These are phyloP conservation scores for Claviceps citrina DNA, from an alignment of 2,329 filamentous ascomycete genomes.

Conservation along the genomic window DNA sequence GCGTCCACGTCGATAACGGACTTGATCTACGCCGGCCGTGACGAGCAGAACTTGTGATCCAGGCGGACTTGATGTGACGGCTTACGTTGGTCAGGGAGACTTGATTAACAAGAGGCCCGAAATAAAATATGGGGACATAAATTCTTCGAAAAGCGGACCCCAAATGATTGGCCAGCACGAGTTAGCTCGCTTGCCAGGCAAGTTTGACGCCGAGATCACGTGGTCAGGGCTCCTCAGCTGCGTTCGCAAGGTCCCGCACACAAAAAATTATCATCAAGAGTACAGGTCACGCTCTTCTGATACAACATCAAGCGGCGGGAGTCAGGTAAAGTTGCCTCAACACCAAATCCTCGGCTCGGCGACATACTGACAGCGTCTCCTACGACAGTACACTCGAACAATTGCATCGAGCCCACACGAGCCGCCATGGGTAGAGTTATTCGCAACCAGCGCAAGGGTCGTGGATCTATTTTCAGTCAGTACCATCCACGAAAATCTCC, in stretches of 20 bases:
- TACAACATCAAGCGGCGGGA: constrained; percentile 26
- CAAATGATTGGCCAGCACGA: neutral
- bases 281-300: constrained; percentile 15
- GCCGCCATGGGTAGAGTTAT: constrained; percentile 43
- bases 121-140: neutral
- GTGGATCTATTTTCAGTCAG: constrained; percentile 43
- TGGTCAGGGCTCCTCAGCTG: constrained; percentile 21
- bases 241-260: constrained; percentile 17
- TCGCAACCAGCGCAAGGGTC: constrained; percentile 50
- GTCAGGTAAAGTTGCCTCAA: constrained; percentile 21
- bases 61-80: neutral
- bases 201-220: constrained; percentile 14
- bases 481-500: constrained; percentile 13
- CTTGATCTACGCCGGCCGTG: neutral
- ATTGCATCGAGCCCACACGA: constrained; percentile 21
- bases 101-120: neutral
- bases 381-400: constrained; percentile 17
- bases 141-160: neutral
- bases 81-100: neutral
- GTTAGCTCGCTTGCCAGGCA: constrained; percentile 5
- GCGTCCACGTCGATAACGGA: neutral
- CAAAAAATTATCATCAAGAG: constrained; percentile 22
- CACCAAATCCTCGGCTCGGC: constrained; percentile 9
- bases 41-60: neutral
- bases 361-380: constrained; percentile 5